These are phyloP conservation scores for Hyphochytrium catenoides DNA, from an alignment of 352 stramenopile genomes.

Conservation along the genomic window DNA sequence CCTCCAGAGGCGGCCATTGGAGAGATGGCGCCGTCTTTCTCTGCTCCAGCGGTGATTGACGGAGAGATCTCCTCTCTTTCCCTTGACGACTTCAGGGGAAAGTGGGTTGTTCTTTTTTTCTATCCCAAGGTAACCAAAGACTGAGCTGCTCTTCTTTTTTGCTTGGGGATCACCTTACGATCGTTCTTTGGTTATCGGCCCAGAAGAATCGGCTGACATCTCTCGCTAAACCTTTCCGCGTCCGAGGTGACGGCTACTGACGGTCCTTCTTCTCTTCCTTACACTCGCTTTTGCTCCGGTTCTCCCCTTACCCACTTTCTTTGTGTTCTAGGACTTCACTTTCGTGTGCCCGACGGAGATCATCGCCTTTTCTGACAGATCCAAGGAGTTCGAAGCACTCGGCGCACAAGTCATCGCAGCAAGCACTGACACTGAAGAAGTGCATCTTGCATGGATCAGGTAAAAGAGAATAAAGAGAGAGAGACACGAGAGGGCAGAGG, in stretches of 20 bases:
- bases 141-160: too few species aligned
- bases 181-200: too few species aligned
- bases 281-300: too few species aligned
- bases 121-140: too few species aligned
- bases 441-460: conserved; percentile 68
- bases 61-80: conserved; percentile 54
- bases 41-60: conserved; percentile 34
- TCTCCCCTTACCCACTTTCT: too few species aligned
- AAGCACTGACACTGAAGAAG: conserved; percentile 68
- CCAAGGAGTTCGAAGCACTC: conserved; percentile 45
- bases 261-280: too few species aligned
- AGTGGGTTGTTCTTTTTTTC: conserved; percentile 73
- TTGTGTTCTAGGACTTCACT: conserved; percentile 66
- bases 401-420: conserved; percentile 63
- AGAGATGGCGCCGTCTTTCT: conserved; percentile 37
- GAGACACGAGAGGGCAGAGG: too few species aligned
- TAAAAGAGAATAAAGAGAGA: too few species aligned
- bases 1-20: conserved; percentile 25
- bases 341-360: conserved; percentile 74
- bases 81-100: conserved; percentile 49
- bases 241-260: too few species aligned
- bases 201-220: too few species aligned
- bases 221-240: too few species aligned
- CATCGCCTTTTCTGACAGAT: conserved; percentile 64
- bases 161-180: too few species aligned